Evolutionary conservation across 768 basidiomycete species (phyloP).

Genomic region (Thelephora aurantiotincta): DNA sequence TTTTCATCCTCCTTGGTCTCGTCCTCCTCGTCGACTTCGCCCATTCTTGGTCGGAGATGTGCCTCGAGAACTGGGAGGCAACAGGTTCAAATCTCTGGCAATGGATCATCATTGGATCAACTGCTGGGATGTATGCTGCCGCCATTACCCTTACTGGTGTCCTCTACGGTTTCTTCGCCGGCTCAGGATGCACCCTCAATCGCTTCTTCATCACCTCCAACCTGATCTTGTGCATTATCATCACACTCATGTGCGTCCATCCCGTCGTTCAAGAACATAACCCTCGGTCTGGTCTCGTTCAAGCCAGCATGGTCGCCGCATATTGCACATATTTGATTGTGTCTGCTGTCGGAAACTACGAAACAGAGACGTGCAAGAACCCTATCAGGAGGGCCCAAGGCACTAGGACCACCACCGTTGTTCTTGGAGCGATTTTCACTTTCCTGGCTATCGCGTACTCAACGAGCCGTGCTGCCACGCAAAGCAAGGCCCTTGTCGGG

Average conservation of each 20-base stretch:
- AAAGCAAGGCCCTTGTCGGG: slow-evolving; percentile 81
- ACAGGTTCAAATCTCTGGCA: slow-evolving; percentile 86
- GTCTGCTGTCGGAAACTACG: slow-evolving; percentile 88
- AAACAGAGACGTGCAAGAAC: slow-evolving; percentile 67
- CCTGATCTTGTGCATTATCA: slow-evolving; percentile 61
- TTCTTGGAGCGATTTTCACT: slow-evolving; percentile 89
- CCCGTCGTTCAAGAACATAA: slow-evolving; percentile 85
- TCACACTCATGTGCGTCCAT: slow-evolving; percentile 72
- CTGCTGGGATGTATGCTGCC: slow-evolving; percentile 74
- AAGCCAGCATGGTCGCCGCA: slow-evolving; percentile 92
- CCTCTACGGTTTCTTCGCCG: slow-evolving; percentile 86
- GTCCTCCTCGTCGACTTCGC: slow-evolving; percentile 98
- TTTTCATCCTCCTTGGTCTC: slow-evolving; percentile 94
- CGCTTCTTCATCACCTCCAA: slow-evolving; percentile 98
- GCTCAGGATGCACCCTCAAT: slow-evolving; percentile 78
- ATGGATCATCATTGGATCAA: slow-evolving; percentile 88
- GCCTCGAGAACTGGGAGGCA: slow-evolving; percentile 90
- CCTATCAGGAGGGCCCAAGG: slow-evolving; percentile 61
- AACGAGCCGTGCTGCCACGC: slow-evolving; percentile 90
- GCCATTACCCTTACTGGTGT: slow-evolving; percentile 78
- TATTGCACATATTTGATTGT: slow-evolving; percentile 95
- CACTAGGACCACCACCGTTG: slow-evolving; percentile 73
- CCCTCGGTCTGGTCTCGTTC: slow-evolving; percentile 88
- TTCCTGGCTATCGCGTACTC: slow-evolving; percentile 98
- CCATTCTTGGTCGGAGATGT: slow-evolving; percentile 96